Conservation (phyloP, 371 early-diverging fungal genomes). For the Gilbertella persicaria region DNA sequence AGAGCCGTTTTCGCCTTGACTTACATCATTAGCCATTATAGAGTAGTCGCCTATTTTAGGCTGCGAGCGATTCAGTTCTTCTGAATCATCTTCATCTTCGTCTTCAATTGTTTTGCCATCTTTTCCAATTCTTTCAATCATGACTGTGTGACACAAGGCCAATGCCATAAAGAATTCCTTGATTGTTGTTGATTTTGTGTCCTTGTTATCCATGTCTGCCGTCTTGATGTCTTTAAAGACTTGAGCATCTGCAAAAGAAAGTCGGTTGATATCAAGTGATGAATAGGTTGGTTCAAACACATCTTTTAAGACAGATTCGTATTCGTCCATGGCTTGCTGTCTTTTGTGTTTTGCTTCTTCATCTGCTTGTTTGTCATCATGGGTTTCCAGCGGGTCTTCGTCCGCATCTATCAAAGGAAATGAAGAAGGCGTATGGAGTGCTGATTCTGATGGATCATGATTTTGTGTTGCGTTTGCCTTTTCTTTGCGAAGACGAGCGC, state of each 20-base stretch:
- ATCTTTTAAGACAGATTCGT: slow-evolving; percentile 57
- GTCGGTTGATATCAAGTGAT: slow-evolving; percentile 60
- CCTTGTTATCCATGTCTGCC: not conserved
- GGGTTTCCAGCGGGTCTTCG: slow-evolving; percentile 8
- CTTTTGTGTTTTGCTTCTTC: slow-evolving; percentile 20
- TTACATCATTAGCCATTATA: not conserved
- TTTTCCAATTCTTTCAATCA: slow-evolving; percentile 73
- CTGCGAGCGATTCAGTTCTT: slow-evolving; percentile 14
- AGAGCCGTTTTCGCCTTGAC: not conserved
- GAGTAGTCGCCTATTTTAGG: slow-evolving; percentile 7
- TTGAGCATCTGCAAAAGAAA: slow-evolving; percentile 86
- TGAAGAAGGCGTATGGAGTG: not conserved
- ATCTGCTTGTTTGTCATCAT: slow-evolving; percentile 8
- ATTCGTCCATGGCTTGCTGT: slow-evolving; percentile 54
- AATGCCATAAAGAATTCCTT: slow-evolving; percentile 84
- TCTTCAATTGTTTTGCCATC: slow-evolving; percentile 53
- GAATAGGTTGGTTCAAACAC: slow-evolving; percentile 76
- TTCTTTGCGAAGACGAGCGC: slow-evolving; percentile 45
- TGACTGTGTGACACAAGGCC: slow-evolving; percentile 92
- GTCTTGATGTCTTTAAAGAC: slow-evolving; percentile 69
- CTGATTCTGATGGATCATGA: not conserved
- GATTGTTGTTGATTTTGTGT: not conserved
- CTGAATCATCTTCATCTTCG: slow-evolving; percentile 23
- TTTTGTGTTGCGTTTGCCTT: slow-evolving; percentile 32
- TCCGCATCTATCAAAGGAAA: not conserved